Evolutionary conservation across 2,329 filamentous ascomycete genomes (phyloP), one percentile per base, ranked within the genome.

Genomic region (Fusarium compactum): DNA sequence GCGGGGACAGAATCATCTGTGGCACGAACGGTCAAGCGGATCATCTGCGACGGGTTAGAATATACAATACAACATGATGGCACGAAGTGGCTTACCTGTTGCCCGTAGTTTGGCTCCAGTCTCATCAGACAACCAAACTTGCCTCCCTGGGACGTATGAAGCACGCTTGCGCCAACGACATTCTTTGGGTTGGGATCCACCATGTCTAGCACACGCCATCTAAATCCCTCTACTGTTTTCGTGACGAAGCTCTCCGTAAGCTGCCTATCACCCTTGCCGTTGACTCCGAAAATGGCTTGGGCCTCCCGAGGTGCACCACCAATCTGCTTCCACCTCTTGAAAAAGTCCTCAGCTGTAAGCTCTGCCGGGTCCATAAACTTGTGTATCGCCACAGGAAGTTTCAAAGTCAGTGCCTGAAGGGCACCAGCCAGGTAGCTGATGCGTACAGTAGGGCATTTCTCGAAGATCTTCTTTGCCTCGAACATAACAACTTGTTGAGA

Each of bases 261-360:
- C 69, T 91, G 90, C 62, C 88, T 84, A 15, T 85, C 85, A 15
- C 69, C 85, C 29, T 85, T 86, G 2, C 71, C 67, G 2, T 83
- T 81, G 14, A 95, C 79, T 0, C 91, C 90, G 80, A 99, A 97
- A 32, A 98, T 94, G 50, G 88, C 88, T 79, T 99, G 96, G 0
- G 93, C 91, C 80, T 99, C 97, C 30, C 97, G 89, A 2, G 95
- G 91, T 3, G 89, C 89, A 8, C 92, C 94, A 15, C 96, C 96
- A 74, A 99, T 98, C 82, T 99, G 96, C 85, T 97, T 97, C 96
- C 96, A 99, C 54, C 97, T 87, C 85, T 97, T 98, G 88, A 99
- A 99, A 82, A 98, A 99, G 78, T 99, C 96, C 55, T 99, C 96
- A 0, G 91, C 90, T 9, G 89, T 89, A 41, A 99, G 85, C 60